Evolutionary conservation across 495 filamentous ascomycete genomes (phyloP), one percentile per base, ranked within the genome.

Genomic region (Penicillium arizonense): DNA sequence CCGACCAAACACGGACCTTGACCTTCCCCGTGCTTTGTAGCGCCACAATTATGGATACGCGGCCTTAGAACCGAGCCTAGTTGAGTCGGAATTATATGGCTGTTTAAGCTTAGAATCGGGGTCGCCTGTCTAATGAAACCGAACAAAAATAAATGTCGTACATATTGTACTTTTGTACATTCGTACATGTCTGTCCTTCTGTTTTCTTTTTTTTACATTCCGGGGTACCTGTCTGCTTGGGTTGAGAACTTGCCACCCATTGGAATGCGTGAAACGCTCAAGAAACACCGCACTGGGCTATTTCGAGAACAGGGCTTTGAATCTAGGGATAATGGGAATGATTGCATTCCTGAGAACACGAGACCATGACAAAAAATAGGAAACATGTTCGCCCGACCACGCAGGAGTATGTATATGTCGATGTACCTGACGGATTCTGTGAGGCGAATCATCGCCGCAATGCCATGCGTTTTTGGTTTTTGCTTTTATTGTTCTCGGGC

Each of bases 1-100:
- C 6, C 0, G 6, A 30, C 7, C 28, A 30, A 30, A 30, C 28
- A 7, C 28, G 28, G 28, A 30, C 28, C 28, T 30, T 30, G 3
- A 7, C 2, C 8, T 47, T 47, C 13, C 20, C 35, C 23, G 50
- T 26, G n/a, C 32, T 28, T 6, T 14, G 33, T 23, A 37, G 38
- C 48, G 50, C 55, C 55, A 58, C 55, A 49, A 42, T 42, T 11
- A 48, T 54, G 40, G 26, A 45, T 47, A 51, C 47, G 42, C 52
- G 47, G 53, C 42, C 35, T 42, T n/a, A 30, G 7, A 7, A 30
- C 38, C 30, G 6, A 48, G 26, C 33, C 53, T n/a, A 40, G 34
- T 16, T 50, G 24, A 33, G 47, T 34, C 12, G 28, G 28, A 4
- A 30, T 30, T 30, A 30, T 30, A 8, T 50, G 47, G 24, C 34